Evolutionary conservation across 2,329 filamentous ascomycete species (phyloP), one percentile per base, ranked within the genome.

Genomic region (Exophiala sideris): DNA sequence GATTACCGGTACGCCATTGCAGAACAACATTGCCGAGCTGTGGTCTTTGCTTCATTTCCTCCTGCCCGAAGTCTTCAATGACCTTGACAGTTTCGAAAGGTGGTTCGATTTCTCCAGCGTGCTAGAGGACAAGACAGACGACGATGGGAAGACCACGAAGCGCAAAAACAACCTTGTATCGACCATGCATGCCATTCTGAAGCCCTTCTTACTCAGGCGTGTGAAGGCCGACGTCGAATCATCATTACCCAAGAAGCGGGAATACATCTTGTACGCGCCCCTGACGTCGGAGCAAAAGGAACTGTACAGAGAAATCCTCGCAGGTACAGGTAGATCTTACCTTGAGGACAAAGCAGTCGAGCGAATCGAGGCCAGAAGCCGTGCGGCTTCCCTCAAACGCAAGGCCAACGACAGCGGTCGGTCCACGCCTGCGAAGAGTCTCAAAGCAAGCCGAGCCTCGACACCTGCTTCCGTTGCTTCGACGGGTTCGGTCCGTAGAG

Each of bases 71-170:
- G 91, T 96, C 32, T 99, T 99, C 64, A 90, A 91, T 42, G 89
- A 96, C 64, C 86, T 95, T 70, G 89, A 95, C 44, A 90, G 89
- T 0, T 99, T 99, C 54, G 89, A 96, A 66, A 85, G 85, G 1
- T 97, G 92, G 91, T 99, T 99, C 59, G 92, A 99, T 69, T 99
- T 99, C 64, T 94, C 89, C 0, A 91, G 91, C 6, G 78, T 99
- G 1, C 84, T 95, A 51, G 89, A 97, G 56, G 89, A 91, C 61
- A 80, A 87, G 34, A 85, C 84, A 0, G 87, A 90, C 1, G 84
- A 89, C 46, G 83, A 91, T 41, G 87, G 95, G 48, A 63, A 59
- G 33, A 85, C 86, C 3, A 88, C 95, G 64, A 83, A 88, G 50
- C 83, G 86, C 46, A 88, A 89, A 66, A 84, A 87, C 58, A 88